Evolutionary conservation across 768 basidiomycete species (phyloP).

Genomic region (Hygrophorus pudorinus): DNA sequence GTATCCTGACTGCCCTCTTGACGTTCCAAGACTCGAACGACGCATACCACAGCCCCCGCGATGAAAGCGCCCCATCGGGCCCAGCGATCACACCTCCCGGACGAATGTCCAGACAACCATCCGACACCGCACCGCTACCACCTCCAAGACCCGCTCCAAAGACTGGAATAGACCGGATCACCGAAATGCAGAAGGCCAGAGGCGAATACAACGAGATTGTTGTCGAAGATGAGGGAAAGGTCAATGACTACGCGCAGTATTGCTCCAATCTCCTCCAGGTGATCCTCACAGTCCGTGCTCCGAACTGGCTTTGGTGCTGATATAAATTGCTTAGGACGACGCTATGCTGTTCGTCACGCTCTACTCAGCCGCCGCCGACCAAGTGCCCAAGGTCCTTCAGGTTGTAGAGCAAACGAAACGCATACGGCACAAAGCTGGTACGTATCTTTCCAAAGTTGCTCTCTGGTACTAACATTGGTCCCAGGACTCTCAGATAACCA

Average conservation of each 20-base stretch:
- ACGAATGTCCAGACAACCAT: not conserved
- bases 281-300: no score
- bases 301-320: no score
- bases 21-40: conserved; percentile 71
- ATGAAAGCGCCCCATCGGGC: conserved; percentile 6
- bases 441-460: conserved; percentile 9
- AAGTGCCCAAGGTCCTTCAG: conserved; percentile 71
- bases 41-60: conserved; percentile 29
- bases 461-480: conserved; percentile 4
- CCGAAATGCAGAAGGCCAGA: conserved; percentile 55
- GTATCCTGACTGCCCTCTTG: conserved; percentile 59
- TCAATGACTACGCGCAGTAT: conserved; percentile 62
- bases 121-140: conserved; percentile 25
- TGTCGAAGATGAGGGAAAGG: conserved; percentile 52
- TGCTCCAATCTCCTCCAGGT: conserved; percentile 57
- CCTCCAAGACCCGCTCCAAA: conserved; percentile 56
- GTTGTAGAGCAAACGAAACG: conserved; percentile 76
- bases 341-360: conserved; percentile 75
- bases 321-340: conserved; percentile 45
- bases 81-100: conserved; percentile 8
- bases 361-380: conserved; percentile 46
- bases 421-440: conserved; percentile 66
- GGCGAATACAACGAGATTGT: conserved; percentile 71
- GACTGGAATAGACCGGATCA: conserved; percentile 58
- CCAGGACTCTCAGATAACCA: conserved; percentile 40